phyloP scores from a whole-genome alignment of 2,329 filamentous ascomycete species.

The Alternaria conjuncta region DNA sequence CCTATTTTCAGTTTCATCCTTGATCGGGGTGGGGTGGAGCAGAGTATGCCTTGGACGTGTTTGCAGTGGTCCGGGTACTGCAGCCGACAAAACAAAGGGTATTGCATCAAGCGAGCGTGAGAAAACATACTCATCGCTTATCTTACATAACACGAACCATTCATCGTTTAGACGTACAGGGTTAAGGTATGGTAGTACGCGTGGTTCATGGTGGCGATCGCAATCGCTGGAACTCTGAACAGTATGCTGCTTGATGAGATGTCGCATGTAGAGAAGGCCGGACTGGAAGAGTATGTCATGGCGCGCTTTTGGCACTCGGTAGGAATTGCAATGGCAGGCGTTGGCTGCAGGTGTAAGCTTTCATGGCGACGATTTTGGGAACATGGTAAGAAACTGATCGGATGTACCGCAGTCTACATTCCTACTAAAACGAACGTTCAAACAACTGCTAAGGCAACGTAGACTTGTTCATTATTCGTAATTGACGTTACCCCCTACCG shows the following conservation, averaged over 20 bases:
- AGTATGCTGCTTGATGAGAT: neutral
- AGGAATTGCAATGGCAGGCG: neutral
- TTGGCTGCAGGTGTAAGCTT: neutral
- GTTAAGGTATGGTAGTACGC: neutral
- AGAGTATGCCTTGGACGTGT: neutral
- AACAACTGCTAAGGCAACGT: neutral
- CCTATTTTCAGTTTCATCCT: neutral
- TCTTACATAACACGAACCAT: neutral
- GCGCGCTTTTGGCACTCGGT: neutral
- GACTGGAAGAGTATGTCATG: neutral
- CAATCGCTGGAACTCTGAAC: neutral
- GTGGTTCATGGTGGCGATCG: neutral
- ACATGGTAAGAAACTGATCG: neutral
- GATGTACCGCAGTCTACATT: neutral
- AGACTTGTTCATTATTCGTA: neutral
- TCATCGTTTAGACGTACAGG: neutral
- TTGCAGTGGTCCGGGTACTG: neutral
- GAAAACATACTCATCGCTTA: neutral
- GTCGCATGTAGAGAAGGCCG: neutral
- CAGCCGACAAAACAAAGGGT: neutral
- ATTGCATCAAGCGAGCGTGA: neutral
- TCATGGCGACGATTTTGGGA: neutral
- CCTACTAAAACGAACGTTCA: neutral
- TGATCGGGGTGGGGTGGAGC: neutral
- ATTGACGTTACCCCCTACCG: neutral